A percentile compares a stretch with the other conserved stretches of the same genome.
These are phyloP conservation scores for Didymella arachidicola DNA, from an alignment of 2,329 filamentous ascomycete species.

Conservation along the genomic window DNA sequence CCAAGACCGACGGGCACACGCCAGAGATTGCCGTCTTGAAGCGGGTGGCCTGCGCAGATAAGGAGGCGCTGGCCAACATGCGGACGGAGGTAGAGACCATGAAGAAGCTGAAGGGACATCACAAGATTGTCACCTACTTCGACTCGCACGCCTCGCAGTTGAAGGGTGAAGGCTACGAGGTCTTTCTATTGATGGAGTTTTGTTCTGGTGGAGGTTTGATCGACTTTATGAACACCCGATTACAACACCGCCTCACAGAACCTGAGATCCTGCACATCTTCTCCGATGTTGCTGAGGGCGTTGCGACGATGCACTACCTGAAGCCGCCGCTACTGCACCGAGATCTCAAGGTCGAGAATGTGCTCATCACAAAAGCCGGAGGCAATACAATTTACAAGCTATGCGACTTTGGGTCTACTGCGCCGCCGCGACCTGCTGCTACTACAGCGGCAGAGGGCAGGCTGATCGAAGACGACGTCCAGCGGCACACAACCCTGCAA, in stretches of 20 bases:
- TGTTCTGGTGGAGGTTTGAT: conserved; percentile 95
- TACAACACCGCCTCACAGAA: conserved; percentile 96
- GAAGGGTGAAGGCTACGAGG: conserved; percentile 92
- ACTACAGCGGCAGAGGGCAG: conserved; percentile 88
- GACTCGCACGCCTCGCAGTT: conserved; percentile 97
- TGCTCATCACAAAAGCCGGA: conserved; percentile 78
- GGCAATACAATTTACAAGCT: conserved; percentile 85
- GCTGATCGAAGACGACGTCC: conserved; percentile 93
- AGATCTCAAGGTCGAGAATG: conserved; percentile 97
- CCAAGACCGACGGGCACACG: conserved; percentile 73
- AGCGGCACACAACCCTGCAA: conserved; percentile 95
- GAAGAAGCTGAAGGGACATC: conserved; percentile 98
- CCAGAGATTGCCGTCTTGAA: conserved; percentile 87
- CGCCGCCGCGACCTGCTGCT: conserved; percentile 82
- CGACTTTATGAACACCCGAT: conserved; percentile 98
- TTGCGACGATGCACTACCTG: conserved; percentile 99
- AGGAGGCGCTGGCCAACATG: conserved; percentile 93
- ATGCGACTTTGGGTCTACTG: conserved; percentile 96
- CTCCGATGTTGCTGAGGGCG: conserved; percentile 91
- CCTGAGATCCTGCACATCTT: conserved; percentile 98
- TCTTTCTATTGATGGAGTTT: conserved; percentile 98
- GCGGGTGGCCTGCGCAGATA: conserved; percentile 94
- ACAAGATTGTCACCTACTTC: conserved; percentile 95
- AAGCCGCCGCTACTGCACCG: conserved; percentile 91
- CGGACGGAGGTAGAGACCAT: conserved; percentile 98